Base-by-base conservation (phyloP, 2,329 filamentous ascomycete species). In the Aspergillus vadensis region DNA sequence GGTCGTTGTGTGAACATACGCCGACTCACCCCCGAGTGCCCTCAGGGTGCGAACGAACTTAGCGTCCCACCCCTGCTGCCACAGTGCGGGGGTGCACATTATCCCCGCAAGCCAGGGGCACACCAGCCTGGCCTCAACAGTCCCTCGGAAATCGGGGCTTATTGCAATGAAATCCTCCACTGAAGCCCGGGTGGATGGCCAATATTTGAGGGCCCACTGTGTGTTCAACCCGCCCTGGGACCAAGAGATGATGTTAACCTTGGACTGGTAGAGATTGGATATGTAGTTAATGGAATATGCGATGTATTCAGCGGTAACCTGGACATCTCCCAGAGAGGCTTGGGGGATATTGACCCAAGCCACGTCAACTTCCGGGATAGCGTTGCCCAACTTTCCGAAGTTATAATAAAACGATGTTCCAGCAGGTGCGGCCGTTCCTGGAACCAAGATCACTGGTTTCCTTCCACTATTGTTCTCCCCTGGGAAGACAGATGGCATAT, bases 241-340 rank as follows among this genome's bases (percentile, higher is more conserved):
- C 82, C 81, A 86, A 14, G 76, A 77, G n/a, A 86, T 70, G 19
- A 85, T 73, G 17, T 76, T 73, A 6, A 83, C 72, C 19, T 80
- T 75, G 21, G 73, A 69, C 48, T 66, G 62, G 47, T 74, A 77
- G 62, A 83, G 71, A 36, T 70, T 74, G 27, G 75, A 71, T 59
- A 86, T 77, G 71, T 86, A 86, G 72, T 86, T 83, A 61, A 86
- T 82, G 5, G 84, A 83, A 69, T 87, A 86, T 3, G 83, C 82
- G 41, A 84, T 79, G 64, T 83, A 85, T 68, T 86, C 84, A 4
- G 81, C 72, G 64, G 82, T 86, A 27, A 73, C 63, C 64, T 86
- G 84, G 0, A 76, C 77, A 59, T 87, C 83, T 21, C 64, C 71
- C 9, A 84, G 73, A 39, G 81, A 75, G 41, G 76, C 74, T 1